Evolutionary conservation across 1,284 basidiomycete genomes (phyloP).

Genomic region (Veloboletus limbatus): DNA sequence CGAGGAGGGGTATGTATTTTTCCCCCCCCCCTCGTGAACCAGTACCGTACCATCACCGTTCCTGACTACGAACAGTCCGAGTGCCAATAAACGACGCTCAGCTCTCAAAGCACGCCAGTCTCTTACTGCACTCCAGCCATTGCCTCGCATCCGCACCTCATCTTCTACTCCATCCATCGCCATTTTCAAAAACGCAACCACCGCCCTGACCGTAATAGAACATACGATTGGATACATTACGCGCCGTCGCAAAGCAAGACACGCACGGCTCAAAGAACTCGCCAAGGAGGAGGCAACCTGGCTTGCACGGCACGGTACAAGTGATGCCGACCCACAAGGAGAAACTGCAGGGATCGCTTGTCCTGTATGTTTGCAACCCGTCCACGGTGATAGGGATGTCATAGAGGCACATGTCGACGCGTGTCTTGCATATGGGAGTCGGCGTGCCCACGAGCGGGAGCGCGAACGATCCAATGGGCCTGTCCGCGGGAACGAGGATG

Average conservation of each 20-base stretch:
- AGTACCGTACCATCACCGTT: constrained; percentile 12
- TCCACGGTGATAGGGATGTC: constrained; percentile 66
- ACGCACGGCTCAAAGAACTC: constrained; percentile 60
- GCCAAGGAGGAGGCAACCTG: constrained; percentile 49
- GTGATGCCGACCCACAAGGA: constrained; percentile 24
- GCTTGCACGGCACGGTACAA: constrained; percentile 14
- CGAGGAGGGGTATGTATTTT: constrained; percentile 44
- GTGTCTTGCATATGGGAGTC: constrained; percentile 59
- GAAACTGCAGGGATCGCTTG: constrained; percentile 48
- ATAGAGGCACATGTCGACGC: constrained; percentile 74
- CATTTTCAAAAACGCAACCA: constrained; percentile 15
- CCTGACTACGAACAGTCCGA: constrained; percentile 31
- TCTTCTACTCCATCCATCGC: constrained; percentile 1
- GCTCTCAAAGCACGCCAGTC: constrained; percentile 62
- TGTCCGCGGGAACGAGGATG: constrained; percentile 23
- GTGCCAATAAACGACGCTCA: constrained; percentile 53
- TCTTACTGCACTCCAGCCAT: constrained; percentile 35
- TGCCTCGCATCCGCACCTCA: constrained; percentile 17
- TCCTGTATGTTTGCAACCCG: constrained; percentile 58
- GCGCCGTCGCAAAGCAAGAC: constrained; percentile 61
- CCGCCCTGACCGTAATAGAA: constrained; percentile 42
- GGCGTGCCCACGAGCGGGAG: constrained; percentile 42
- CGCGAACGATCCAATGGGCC: constrained; percentile 19
- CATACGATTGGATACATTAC: constrained; percentile 59
- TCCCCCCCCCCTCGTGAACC: neutral